Evolutionary conservation across 768 basidiomycete genomes (phyloP).

Genomic region (Stropharia rugosoannulata): DNA sequence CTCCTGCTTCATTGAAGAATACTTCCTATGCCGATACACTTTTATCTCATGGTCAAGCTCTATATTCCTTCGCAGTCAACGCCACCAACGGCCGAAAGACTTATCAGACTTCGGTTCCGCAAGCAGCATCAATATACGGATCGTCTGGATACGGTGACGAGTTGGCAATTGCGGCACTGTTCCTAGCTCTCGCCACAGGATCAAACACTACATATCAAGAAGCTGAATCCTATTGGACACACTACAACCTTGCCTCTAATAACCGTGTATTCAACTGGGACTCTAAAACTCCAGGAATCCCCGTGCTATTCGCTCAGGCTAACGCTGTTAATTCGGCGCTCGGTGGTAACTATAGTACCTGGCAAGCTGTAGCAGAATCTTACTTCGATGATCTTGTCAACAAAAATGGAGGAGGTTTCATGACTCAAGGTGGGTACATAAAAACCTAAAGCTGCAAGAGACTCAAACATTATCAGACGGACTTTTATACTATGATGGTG

Average conservation of each 20-base stretch:
- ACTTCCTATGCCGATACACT: slow-evolving; percentile 69
- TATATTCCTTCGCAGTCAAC: slow-evolving; percentile 77
- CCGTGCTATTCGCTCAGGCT: slow-evolving; percentile 75
- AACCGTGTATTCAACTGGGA: slow-evolving; percentile 88
- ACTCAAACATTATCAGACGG: slow-evolving; percentile 50
- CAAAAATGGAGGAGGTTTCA: slow-evolving; percentile 47
- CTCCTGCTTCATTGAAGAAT: slow-evolving; percentile 70
- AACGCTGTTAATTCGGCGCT: slow-evolving; percentile 55
- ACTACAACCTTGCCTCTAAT: slow-evolving; percentile 51
- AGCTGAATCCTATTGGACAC: slow-evolving; percentile 59
- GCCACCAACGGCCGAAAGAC: slow-evolving; percentile 56
- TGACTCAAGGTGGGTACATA: slow-evolving; percentile 56
- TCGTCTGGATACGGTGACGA: slow-evolving; percentile 77
- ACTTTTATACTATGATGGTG: slow-evolving; percentile 77
- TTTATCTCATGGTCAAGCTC: slow-evolving; percentile 67
- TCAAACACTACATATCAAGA: slow-evolving; percentile 58
- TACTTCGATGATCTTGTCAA: slow-evolving; percentile 77
- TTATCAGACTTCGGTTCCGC: slow-evolving; percentile 73
- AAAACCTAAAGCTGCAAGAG: no score
- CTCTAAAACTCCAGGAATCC: slow-evolving; percentile 71
- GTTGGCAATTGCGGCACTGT: slow-evolving; percentile 70
- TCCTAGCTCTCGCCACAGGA: slow-evolving; percentile 72
- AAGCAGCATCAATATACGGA: slow-evolving; percentile 60
- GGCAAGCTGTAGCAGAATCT: slow-evolving; percentile 68
- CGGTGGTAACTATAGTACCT: slow-evolving; percentile 57